These are phyloP conservation scores for Erysimum cheiranthoides DNA, from an alignment of 345 rosid species.

Conservation along the genomic window DNA sequence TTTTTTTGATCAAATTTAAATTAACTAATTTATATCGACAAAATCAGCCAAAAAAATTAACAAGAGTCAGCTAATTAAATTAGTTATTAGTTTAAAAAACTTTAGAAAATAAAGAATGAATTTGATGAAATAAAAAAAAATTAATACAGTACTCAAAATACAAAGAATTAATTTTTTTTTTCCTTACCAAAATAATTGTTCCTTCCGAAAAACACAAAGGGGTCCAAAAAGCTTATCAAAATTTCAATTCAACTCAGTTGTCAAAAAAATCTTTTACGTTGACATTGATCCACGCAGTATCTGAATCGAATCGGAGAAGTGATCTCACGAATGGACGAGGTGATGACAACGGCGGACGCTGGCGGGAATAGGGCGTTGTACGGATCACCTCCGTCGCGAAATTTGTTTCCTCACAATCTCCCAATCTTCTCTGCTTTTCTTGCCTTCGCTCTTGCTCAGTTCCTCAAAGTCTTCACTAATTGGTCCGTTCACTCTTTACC, in stretches of 20 bases:
- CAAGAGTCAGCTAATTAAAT: too few relatives aligned
- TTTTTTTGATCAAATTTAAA: too few relatives aligned
- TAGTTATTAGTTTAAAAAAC: too few relatives aligned
- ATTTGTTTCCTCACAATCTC: conserved; percentile 62
- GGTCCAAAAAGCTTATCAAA: neutral
- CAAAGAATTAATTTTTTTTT: too few relatives aligned
- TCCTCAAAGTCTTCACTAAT: conserved; percentile 94
- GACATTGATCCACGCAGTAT: conserved; percentile 10
- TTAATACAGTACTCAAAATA: too few relatives aligned
- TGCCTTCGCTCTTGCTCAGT: conserved; percentile 92
- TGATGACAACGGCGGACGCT: conserved; percentile 62
- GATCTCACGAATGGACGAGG: conserved; percentile 60
- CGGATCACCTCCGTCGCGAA: conserved; percentile 51
- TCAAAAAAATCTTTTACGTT: conserved; percentile 8
- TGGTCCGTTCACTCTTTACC: conserved; percentile 60
- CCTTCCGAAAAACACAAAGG: neutral
- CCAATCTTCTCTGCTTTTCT: conserved; percentile 89
- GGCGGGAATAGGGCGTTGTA: conserved; percentile 39
- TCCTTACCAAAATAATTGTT: too few relatives aligned
- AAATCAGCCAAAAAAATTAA: too few relatives aligned
- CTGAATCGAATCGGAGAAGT: conserved; percentile 16
- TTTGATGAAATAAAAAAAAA: too few relatives aligned
- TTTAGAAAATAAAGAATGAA: too few relatives aligned
- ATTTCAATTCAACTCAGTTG: neutral
- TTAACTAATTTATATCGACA: too few relatives aligned